These are phyloP conservation scores for Triadica sebifera DNA, from an alignment of 345 rosid species.

Conservation along the genomic window DNA sequence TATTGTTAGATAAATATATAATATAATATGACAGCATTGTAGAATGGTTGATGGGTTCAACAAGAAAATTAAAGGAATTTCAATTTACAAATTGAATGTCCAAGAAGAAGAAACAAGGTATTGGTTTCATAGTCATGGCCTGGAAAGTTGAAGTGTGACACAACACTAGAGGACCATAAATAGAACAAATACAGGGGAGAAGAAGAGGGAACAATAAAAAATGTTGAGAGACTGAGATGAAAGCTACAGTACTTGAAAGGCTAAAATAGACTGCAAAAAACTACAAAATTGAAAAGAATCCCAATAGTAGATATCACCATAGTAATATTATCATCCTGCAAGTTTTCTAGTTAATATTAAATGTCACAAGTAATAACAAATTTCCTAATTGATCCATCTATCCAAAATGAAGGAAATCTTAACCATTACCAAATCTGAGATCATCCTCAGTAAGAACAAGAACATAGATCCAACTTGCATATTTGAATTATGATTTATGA, in stretches of 20 bases:
- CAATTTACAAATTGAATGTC: not conserved
- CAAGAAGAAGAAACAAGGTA: not conserved
- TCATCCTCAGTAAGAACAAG: not conserved
- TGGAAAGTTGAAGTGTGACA: not conserved
- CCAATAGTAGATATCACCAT: not conserved
- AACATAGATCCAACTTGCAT: not conserved
- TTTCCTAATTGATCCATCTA: not conserved
- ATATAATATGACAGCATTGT: not conserved
- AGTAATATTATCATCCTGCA: not conserved
- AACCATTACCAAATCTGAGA: not conserved
- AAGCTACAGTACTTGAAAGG: not conserved
- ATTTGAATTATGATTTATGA: not conserved
- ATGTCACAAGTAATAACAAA: too few species aligned
- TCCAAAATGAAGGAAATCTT: not conserved
- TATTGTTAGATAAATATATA: not conserved
- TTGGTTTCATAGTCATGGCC: not conserved
- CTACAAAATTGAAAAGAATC: not conserved
- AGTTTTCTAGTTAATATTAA: not conserved
- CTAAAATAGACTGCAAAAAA: not conserved
- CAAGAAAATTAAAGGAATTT: not conserved
- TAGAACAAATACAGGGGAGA: not conserved
- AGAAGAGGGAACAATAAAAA: not conserved
- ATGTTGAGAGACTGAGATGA: not conserved
- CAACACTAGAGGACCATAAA: not conserved
- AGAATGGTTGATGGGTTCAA: not conserved